Evolutionary conservation across 129 eudicot species (phyloP).

Genomic region (Helichrysum umbraculigerum): DNA sequence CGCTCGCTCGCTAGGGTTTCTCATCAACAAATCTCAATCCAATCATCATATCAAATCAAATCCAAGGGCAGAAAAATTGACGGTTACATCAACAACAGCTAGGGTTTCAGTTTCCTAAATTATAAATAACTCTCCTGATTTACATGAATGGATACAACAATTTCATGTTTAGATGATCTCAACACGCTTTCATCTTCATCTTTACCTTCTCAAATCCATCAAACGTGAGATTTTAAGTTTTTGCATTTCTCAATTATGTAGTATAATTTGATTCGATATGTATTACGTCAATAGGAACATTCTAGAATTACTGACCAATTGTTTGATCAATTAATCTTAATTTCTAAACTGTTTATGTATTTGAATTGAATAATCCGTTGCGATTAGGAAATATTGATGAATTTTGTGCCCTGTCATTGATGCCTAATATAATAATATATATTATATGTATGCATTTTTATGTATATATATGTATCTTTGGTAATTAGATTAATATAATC

Average conservation of each 20-base stretch:
- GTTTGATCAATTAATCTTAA: not conserved
- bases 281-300: not conserved
- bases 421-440: not conserved
- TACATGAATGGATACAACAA: slow-evolving; percentile 36
- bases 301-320: not conserved
- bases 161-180: slow-evolving; percentile 41
- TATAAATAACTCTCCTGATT: not conserved
- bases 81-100: slow-evolving; percentile 15
- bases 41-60: slow-evolving; percentile 5
- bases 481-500: not conserved
- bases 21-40: slow-evolving; percentile 33
- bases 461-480: too few species aligned
- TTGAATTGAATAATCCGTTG: not conserved
- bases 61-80: not conserved
- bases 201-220: slow-evolving; percentile 37
- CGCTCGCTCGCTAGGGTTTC: slow-evolving; percentile 31
- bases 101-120: slow-evolving; percentile 24
- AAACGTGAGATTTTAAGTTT: slow-evolving; percentile 24
- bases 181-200: slow-evolving; percentile 41
- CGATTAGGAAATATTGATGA: not conserved
- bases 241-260: not conserved
- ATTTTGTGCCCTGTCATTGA: not conserved
- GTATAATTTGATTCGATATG: slow-evolving; percentile 10
- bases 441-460: too few species aligned
- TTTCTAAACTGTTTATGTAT: not conserved